Base-by-base conservation (phyloP, 176 grass and related monocot species). In the Raddia guianensis region DNA sequence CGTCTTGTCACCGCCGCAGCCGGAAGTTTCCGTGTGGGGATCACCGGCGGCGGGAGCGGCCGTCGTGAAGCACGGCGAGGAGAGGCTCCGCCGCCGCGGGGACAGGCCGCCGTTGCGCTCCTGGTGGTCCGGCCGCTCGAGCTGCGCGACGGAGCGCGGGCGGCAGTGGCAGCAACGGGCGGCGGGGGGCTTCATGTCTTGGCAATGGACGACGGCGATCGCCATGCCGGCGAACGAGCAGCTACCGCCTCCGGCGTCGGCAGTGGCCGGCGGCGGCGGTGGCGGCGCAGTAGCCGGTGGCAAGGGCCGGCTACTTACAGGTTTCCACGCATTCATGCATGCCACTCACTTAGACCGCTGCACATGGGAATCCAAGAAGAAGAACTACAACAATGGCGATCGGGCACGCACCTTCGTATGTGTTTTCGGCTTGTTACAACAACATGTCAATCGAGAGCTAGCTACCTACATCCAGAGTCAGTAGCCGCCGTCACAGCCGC, bases 131-230 rank as follows among this genome's bases (percentile, higher is more conserved):
- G 73, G 57, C 4, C 72, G 49, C 60, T 83, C 64, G 64, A 85
- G 80, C 62, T 87, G 87, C 72, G 85, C 60, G 35, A 92, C 84
- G 75, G 91, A 97, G 76, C 77, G 85, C 73, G 91, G 91, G 49
- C 91, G 87, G 87, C 77, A 92, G 63, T 91, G 87, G 50, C 89
- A 82, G 57, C 53, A 78, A 20, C 76, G 78, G 19, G n/a, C 71
- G 20, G 66, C 33, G 45, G 79, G 89, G 20, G 89, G 87, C 76
- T 86, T 88, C 47, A 94, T 63, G 27, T 84, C 80, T 50, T 84
- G 89, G 85, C 80, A 76, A 34, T 77, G 91, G 35, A 83, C 82
- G 64, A 90, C 79, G 7, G 82, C 88, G 75, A 90, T 87, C 18
- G 91, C 91, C 91, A 93, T 93, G 45, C 70, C 16, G 10, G 21